A percentile compares a stretch with the other conserved stretches of the same genome.
These are phyloP conservation scores for Stevia rebaudiana DNA, from an alignment of 140 eudicot species.

Conservation along the genomic window DNA sequence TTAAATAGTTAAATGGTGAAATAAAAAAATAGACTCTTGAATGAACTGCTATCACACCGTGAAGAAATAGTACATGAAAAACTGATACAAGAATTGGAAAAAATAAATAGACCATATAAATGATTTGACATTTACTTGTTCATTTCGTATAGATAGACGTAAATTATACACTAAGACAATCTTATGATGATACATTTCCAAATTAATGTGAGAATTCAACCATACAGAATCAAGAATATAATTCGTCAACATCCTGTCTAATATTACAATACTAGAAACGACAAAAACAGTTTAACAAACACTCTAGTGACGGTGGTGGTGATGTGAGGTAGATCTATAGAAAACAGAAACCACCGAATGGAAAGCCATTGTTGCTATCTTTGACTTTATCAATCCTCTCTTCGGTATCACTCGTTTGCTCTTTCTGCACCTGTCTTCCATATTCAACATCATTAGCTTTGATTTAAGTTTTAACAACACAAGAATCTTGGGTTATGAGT, in stretches of 20 bases:
- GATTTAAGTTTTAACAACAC: not conserved
- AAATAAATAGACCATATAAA: no score
- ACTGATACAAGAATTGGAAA: no score
- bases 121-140: no score
- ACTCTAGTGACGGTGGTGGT: constrained; percentile 9
- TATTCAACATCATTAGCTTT: not conserved
- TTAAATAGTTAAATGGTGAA: no score
- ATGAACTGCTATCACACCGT: no score
- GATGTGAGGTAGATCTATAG: constrained; percentile 16
- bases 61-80: no score
- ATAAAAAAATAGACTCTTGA: no score
- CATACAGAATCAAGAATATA: constrained; percentile 17
- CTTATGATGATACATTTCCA: not conserved
- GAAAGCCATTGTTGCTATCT: constrained; percentile 26
- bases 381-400: constrained; percentile 31
- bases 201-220: not conserved
- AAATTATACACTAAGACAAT: not conserved
- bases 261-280: constrained; percentile 4
- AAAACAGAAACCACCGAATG: constrained; percentile 27
- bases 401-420: constrained; percentile 26
- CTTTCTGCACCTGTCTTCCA: constrained; percentile 20
- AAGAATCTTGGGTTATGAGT: not conserved
- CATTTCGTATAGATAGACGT: no score
- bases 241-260: not conserved
- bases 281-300: not conserved